phyloP scores from a whole-genome alignment of 2,329 filamentous ascomycete species.

The Xylariaceae sp. region DNA sequence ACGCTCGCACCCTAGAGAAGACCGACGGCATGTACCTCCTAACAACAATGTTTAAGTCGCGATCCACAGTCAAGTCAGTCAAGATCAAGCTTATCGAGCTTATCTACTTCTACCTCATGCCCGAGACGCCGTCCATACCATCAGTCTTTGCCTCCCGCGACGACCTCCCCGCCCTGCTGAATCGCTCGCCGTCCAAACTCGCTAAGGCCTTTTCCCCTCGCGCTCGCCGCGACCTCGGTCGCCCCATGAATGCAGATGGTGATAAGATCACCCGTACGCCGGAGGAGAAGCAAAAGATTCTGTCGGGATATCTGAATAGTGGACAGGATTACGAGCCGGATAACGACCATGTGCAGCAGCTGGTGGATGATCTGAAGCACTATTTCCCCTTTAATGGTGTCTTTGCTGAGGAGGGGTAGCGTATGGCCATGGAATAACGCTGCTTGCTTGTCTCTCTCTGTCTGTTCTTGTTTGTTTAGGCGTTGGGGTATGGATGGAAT shows the following conservation, averaged over 20 bases:
- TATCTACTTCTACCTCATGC: constrained; percentile 98
- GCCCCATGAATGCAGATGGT: constrained; percentile 36
- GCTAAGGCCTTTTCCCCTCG: constrained; percentile 52
- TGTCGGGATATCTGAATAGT: constrained; percentile 75
- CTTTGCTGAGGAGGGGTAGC: no score
- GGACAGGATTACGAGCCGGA: no score
- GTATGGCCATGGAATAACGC: no score
- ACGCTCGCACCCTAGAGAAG: constrained; percentile 87
- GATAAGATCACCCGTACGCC: constrained; percentile 59
- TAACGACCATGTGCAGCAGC: no score
- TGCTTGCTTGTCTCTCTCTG: no score
- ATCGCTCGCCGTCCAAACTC: constrained; percentile 68
- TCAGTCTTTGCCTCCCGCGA: constrained; percentile 44
- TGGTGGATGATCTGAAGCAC: no score
- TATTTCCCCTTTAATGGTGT: no score
- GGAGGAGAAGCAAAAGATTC: constrained; percentile 76
- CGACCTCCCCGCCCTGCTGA: constrained; percentile 51
- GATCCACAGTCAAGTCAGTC: constrained; percentile 80
- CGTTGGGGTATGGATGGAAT: no score
- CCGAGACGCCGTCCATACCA: constrained; percentile 67
- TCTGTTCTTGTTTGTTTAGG: no score
- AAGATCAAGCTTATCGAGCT: constrained; percentile 97
- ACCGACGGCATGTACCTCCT: constrained; percentile 90
- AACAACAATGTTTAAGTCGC: constrained; percentile 88
- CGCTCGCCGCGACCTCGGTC: constrained; percentile 18